Conservation (phyloP, 2,329 filamentous ascomycete genomes). For the Stachybotrys chlorohalonatus region DNA sequence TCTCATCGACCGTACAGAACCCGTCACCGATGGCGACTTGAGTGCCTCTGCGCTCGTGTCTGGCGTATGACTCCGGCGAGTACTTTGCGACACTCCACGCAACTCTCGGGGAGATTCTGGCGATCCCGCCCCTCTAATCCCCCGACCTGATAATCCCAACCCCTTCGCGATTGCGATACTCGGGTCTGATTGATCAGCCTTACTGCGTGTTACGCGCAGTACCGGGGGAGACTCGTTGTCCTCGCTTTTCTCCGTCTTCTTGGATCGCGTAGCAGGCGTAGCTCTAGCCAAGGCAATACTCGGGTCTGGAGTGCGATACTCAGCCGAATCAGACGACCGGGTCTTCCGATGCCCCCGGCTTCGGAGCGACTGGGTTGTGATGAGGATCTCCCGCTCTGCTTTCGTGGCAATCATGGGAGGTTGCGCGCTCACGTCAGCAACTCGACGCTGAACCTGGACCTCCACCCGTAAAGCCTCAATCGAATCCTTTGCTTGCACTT, state of each 20-base stretch:
- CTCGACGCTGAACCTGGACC: neutral
- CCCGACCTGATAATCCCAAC: neutral
- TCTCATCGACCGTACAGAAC: slow-evolving; percentile 4
- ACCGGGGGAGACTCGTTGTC: slow-evolving; percentile 10
- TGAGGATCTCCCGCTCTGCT: slow-evolving; percentile 13
- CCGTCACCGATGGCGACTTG: slow-evolving; percentile 18
- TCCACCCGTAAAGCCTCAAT: neutral
- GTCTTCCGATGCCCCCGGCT: slow-evolving; percentile 14
- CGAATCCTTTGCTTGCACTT: neutral
- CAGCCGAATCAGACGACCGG: slow-evolving; percentile 11
- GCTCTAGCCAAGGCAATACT: slow-evolving; percentile 18
- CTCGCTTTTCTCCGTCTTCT: slow-evolving; percentile 5
- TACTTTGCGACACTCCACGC: neutral
- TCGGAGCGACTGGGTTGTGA: slow-evolving; percentile 18
- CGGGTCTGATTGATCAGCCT: slow-evolving; percentile 13
- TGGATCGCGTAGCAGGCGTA: slow-evolving; percentile 6
- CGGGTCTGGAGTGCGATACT: slow-evolving; percentile 15
- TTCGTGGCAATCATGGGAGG: neutral
- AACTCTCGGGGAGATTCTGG: slow-evolving; percentile 11
- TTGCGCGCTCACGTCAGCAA: neutral
- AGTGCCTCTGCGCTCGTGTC: slow-evolving; percentile 9
- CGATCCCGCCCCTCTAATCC: slow-evolving; percentile 4
- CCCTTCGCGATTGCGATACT: slow-evolving; percentile 15
- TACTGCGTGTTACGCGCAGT: slow-evolving; percentile 17
- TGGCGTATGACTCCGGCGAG: slow-evolving; percentile 8